These are phyloP conservation scores for Hypoxylon trugodes DNA, from an alignment of 495 filamentous ascomycete species.

Conservation along the genomic window DNA sequence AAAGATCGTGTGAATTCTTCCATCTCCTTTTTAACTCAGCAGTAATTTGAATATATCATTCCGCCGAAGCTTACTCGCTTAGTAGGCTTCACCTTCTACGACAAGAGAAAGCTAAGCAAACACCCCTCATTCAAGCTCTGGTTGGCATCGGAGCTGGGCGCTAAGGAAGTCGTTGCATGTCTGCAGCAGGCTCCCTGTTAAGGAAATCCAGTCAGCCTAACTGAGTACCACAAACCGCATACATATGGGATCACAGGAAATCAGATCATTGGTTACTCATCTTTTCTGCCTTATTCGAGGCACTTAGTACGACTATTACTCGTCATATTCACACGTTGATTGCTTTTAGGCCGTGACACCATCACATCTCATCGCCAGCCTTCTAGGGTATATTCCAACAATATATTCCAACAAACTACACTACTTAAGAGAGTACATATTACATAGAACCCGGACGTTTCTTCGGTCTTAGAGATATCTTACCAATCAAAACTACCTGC, in stretches of 20 bases:
- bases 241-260: slow-evolving; percentile 1
- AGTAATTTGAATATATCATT: not conserved
- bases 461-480: not conserved
- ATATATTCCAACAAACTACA: not conserved
- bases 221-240: not conserved
- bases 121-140: no score
- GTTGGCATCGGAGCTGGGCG: no score
- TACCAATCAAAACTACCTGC: not conserved
- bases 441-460: slow-evolving; percentile 24
- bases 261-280: not conserved
- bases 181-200: slow-evolving; percentile 13
- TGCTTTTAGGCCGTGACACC: slow-evolving; percentile 7
- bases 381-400: not conserved
- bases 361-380: not conserved
- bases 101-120: no score
- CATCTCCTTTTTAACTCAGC: not conserved
- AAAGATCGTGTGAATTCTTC: not conserved
- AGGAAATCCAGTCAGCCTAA: slow-evolving; percentile 19
- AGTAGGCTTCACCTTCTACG: no score
- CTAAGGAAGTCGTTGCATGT: slow-evolving; percentile 15
- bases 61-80: not conserved
- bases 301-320: slow-evolving; percentile 6
- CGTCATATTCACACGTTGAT: not conserved
- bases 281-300: slow-evolving; percentile 21
- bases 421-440: not conserved